A percentile compares a stretch with the other conserved stretches of the same genome.
These are phyloP conservation scores for Pythium angustatum DNA, from an alignment of 352 stramenopile genomes.

Conservation along the genomic window DNA sequence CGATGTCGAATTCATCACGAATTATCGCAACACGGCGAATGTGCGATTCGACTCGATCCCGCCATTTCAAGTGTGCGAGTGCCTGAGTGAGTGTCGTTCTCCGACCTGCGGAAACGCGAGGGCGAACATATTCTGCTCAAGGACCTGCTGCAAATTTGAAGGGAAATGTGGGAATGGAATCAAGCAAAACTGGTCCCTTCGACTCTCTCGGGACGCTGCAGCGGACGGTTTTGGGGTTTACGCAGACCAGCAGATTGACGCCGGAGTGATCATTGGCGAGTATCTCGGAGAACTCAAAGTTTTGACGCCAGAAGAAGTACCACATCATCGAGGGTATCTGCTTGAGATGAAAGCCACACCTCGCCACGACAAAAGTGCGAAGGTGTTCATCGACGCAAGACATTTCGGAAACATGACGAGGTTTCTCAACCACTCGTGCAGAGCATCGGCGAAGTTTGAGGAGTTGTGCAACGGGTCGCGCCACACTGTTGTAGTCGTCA, in stretches of 20 bases:
- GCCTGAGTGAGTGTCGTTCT: not conserved
- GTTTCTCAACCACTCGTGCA: slow-evolving; percentile 26
- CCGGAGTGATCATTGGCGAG: slow-evolving; percentile 9
- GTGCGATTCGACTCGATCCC: not conserved
- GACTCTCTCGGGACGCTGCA: not conserved
- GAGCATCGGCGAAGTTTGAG: slow-evolving; percentile 1
- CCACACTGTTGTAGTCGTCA: slow-evolving; percentile 2
- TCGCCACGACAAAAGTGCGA: not conserved
- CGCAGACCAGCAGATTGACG: not conserved
- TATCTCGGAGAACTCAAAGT: slow-evolving; percentile 10
- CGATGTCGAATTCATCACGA: not conserved
- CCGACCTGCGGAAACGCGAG: not conserved
- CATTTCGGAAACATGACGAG: slow-evolving; percentile 9
- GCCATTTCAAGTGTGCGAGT: slow-evolving; percentile 6
- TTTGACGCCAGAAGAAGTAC: not conserved
- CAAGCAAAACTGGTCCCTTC: not conserved
- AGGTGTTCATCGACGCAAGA: slow-evolving; percentile 11
- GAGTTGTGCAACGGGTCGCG: slow-evolving; percentile 3
- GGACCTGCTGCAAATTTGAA: not conserved
- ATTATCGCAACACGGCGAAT: not conserved
- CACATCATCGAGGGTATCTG: not conserved
- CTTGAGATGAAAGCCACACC: slow-evolving; percentile 1
- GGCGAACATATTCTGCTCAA: not conserved
- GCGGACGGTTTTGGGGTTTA: slow-evolving; percentile 6
- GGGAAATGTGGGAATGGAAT: not conserved